Evolutionary conservation across 768 basidiomycete genomes (phyloP), one percentile per base, ranked within the genome.

Genomic region (Favolaschia claudopus): DNA sequence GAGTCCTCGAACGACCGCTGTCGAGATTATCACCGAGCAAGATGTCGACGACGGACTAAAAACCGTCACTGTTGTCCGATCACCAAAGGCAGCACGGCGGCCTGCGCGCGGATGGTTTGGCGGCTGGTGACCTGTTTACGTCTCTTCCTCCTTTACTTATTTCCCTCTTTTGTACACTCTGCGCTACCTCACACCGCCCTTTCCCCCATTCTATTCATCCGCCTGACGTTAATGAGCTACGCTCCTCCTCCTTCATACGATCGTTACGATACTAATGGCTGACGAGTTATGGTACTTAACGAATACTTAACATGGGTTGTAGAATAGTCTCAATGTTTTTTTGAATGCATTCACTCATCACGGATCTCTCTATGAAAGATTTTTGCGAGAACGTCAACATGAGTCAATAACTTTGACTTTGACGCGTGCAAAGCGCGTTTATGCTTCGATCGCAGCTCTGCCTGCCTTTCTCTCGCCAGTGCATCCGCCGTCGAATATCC

Each of bases 1-100:
- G 6, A 86, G 85, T 69, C 91, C 89, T 17, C 85, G 85, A 60
- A 93, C 92, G 24, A 93, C 91, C 14, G 84, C 89, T 13, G 78
- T 93, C 24, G 89, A 86, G 63, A 79, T 89, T 37, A 67, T 87
- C 36, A 85, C 87, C 32, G 89, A 92, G 52, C 86, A 88, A 37
- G 82, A 83, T 42, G 80, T 73, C 46, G 78, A 80, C 36, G 75
- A 81, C 7, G 77, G 77, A 20, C 73, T 62, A 44, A 74, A 71
- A 61, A 75, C 80, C 31, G 74, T 82, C 46, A 60, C 70, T 27
- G 70, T 79, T 40, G 76, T 77, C 60, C 83, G 82, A 40, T 74
- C 74, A 36, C 79, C 79, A 50, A 79, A 71, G 51, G 76, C 76
- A 55, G 77, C 75, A 27, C 84, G 82, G 68, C 76, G 81, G 61